Evolutionary conservation across 768 basidiomycete species (phyloP).

Genomic region (Pluteus cervinus): DNA sequence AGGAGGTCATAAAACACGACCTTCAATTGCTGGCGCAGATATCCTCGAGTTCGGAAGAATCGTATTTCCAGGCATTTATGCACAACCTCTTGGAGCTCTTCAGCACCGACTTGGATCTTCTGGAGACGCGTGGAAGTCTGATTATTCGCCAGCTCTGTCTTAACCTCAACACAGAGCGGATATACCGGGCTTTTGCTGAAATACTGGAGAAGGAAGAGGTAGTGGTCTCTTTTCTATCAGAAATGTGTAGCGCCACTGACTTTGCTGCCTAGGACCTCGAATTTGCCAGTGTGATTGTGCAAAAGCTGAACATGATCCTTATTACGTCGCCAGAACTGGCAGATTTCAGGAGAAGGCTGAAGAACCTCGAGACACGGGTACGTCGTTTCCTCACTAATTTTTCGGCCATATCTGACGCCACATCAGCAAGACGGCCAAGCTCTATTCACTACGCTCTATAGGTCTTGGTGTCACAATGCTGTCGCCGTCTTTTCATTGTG

Average conservation of each 20-base stretch:
- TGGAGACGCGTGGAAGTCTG: constrained; percentile 89
- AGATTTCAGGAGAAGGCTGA: constrained; percentile 89
- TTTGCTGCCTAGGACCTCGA: constrained; percentile 71
- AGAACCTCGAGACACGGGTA: constrained; percentile 90
- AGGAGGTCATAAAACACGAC: constrained; percentile 97
- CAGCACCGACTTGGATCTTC: constrained; percentile 84
- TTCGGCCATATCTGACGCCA: neutral
- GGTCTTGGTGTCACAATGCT: constrained; percentile 98
- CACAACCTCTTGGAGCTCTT: constrained; percentile 91
- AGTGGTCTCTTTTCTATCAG: constrained; percentile 3
- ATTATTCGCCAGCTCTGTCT: constrained; percentile 94
- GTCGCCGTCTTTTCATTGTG: constrained; percentile 96
- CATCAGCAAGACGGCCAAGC: constrained; percentile 90
- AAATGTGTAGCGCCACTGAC: neutral
- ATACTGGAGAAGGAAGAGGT: constrained; percentile 98
- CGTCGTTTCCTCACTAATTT: neutral
- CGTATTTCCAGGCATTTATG: constrained; percentile 95
- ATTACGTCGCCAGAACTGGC: constrained; percentile 95
- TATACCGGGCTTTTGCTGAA: constrained; percentile 94
- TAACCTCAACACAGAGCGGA: constrained; percentile 90
- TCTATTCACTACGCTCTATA: constrained; percentile 87
- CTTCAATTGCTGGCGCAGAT: constrained; percentile 95
- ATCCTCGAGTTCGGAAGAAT: constrained; percentile 90
- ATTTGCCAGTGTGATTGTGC: constrained; percentile 95
- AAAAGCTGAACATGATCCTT: constrained; percentile 94